Percentiles rank a stretch among this genome's conserved stretches.
Evolutionary conservation across 768 basidiomycete genomes (phyloP).

Genomic region (Mycena vulgaris): DNA sequence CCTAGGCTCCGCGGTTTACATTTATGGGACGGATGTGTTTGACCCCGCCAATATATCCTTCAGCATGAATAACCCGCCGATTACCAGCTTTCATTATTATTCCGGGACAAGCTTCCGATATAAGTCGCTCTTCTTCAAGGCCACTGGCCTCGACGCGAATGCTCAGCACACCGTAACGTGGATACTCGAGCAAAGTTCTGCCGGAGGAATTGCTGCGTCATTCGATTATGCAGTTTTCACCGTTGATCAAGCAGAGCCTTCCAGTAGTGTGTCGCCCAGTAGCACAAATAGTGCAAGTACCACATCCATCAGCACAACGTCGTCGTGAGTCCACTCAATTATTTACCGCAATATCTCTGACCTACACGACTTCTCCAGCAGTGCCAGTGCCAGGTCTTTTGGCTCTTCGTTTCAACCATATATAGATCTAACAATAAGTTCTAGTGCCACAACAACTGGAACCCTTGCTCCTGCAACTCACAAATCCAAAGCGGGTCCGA

Average conservation of each 20-base stretch:
- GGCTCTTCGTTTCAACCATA: neutral
- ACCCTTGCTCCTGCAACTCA: neutral
- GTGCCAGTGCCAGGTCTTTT: neutral
- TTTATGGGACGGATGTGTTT: conserved; percentile 18
- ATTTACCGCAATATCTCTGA: too few species aligned
- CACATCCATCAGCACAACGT: too few species aligned
- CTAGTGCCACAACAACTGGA: neutral
- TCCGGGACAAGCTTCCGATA: neutral
- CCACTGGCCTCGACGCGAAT: neutral
- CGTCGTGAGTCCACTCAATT: neutral
- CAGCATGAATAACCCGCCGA: conserved; percentile 4
- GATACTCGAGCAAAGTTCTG: neutral
- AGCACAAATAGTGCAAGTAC: too few species aligned
- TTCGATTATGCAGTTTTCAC: conserved; percentile 23
- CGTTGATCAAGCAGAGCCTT: neutral
- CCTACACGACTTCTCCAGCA: too few species aligned
- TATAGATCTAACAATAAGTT: too few species aligned
- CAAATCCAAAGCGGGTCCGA: neutral
- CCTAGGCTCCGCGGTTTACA: neutral
- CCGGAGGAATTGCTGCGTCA: neutral
- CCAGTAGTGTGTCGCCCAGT: neutral
- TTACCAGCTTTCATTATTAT: conserved; percentile 7
- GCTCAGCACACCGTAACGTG: conserved; percentile 7
- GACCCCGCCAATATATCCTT: conserved; percentile 21
- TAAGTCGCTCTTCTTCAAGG: conserved; percentile 8